Base-by-base conservation (phyloP, 1,284 basidiomycete genomes). In the Fistulinella staudtii region DNA sequence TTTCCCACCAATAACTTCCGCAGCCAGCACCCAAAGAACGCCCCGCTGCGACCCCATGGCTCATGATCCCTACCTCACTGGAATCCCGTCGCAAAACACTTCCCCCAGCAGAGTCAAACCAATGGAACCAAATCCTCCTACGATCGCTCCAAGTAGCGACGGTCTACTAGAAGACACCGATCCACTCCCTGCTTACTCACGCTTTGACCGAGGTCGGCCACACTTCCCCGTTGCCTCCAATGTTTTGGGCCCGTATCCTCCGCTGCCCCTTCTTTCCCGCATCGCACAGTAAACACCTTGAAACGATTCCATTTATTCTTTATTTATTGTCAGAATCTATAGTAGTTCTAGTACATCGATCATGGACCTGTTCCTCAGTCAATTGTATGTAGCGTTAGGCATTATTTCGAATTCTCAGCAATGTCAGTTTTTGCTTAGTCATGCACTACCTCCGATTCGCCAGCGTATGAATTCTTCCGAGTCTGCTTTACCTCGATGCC, bases 181-280 rank as follows among this genome's bases (percentile, higher is more conserved):
- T 27, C 39, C 36, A 8, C 41, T 45, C 3, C 61, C 61, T 28
- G 28, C 41, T 21, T 66, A 66, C 45, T 61, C 55, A 2, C 58
- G 46, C 17, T 52, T 58, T 10, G 64, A 60, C 28, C 39, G 47
- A 14, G 43, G 43, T 23, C 47, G 43, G 5, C 48, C 51, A 8
- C 47, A 41, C 17, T 53, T 56, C 24, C 53, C 53, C 11, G 10
- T 15, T 4, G 57, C 51, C 15, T 39, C 50, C 8, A 48, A 50
- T 36, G 39, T 43, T 1, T 30, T 63, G 41, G 64, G 64, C 3
- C 63, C 64, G 34, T 65, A 63, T 28, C 61, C 64, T 1, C 47
- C 53, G 4, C n/a, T 51, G 29, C 42, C 64, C 17, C 7, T 40
- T 20, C 30, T 64, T 6, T n/a, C 34, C 28, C 38, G 13, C 21